phyloP scores from a whole-genome alignment of 1,139 yeast genomes.

The Hanseniaspora sp. region DNA sequence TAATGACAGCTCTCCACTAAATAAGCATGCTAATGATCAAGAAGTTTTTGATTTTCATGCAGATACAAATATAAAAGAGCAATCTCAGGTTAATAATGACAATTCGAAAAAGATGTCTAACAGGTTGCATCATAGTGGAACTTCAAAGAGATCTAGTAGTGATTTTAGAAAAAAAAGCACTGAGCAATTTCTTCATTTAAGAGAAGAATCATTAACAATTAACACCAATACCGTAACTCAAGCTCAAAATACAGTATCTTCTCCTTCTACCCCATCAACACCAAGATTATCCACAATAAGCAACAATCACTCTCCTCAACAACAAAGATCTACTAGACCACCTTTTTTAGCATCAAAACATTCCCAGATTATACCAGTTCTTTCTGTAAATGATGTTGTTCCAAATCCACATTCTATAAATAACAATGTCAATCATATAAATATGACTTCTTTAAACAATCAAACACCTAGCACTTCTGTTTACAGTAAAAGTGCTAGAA shows the following conservation, averaged over 20 bases:
- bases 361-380: slow-evolving; percentile 26
- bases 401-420: neutral
- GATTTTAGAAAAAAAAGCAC: slow-evolving; percentile 23
- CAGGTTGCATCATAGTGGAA: slow-evolving; percentile 14
- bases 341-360: slow-evolving; percentile 28
- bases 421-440: slow-evolving; percentile 1
- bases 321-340: slow-evolving; percentile 20
- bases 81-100: neutral
- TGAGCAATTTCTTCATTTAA: slow-evolving; percentile 21
- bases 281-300: slow-evolving; percentile 15
- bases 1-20: neutral
- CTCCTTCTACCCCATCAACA: slow-evolving; percentile 18
- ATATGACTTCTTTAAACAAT: slow-evolving; percentile 14
- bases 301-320: slow-evolving; percentile 18
- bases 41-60: too few relatives aligned
- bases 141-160: slow-evolving; percentile 17
- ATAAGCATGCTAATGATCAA: too few relatives aligned
- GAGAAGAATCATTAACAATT: neutral
- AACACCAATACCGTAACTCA: slow-evolving; percentile 15
- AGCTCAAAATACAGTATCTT: slow-evolving; percentile 21
- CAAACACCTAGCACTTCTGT: neutral
- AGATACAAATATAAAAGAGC: neutral
- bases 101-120: neutral
- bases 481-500: slow-evolving; percentile 1
- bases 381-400: slow-evolving; percentile 1